Conservation (phyloP, 2,329 filamentous ascomycete genomes). For the Bisporella sp. region DNA sequence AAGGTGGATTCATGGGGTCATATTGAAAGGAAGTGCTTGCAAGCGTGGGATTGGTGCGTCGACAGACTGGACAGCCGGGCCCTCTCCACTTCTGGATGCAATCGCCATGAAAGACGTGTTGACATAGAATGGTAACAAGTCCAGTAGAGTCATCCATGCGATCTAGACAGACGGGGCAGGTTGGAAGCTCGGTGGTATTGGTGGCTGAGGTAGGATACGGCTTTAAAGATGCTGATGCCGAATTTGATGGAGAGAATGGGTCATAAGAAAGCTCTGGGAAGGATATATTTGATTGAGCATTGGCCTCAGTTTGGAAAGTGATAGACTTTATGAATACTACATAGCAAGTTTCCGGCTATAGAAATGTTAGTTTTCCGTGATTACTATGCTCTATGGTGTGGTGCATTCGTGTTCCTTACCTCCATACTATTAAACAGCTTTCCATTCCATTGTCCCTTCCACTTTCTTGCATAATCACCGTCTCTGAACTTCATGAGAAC, state of each 20-base stretch:
- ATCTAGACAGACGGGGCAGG: conserved; percentile 92
- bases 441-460: conserved; percentile 84
- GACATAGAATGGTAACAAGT: conserved; percentile 89
- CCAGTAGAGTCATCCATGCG: conserved; percentile 98
- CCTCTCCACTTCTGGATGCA: conserved; percentile 96
- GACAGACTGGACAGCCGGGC: conserved; percentile 87
- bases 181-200: conserved; percentile 82
- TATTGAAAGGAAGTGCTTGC: conserved; percentile 24
- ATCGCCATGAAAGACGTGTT: conserved; percentile 95
- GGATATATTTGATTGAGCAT: conserved; percentile 23
- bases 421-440: conserved; percentile 90
- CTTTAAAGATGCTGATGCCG: conserved; percentile 33
- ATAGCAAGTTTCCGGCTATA: conserved; percentile 83
- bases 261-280: conserved; percentile 58
- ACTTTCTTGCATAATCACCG: conserved; percentile 64
- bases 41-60: conserved; percentile 65
- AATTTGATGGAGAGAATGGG: conserved; percentile 53
- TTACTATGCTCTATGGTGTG: background rate
- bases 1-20: conserved; percentile 47
- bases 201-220: conserved; percentile 66
- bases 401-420: conserved; percentile 39
- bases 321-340: conserved; percentile 93
- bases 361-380: conserved; percentile 12
- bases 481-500: conserved; percentile 91
- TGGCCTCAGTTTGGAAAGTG: conserved; percentile 55